These are phyloP conservation scores for Aspergillus leporis DNA, from an alignment of 495 filamentous ascomycete genomes.

Conservation along the genomic window DNA sequence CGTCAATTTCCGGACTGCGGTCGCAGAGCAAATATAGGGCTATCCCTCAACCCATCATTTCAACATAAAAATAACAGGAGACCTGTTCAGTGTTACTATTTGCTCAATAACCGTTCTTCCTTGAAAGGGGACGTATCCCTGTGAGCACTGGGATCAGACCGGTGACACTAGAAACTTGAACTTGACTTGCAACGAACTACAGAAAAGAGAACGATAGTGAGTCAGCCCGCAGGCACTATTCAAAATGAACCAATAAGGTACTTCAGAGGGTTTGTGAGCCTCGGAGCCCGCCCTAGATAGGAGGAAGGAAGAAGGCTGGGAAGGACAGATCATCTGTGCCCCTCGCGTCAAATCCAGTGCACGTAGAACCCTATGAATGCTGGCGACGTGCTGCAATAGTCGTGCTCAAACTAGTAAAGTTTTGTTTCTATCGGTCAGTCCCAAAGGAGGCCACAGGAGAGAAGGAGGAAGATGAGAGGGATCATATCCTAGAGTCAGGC, in stretches of 20 bases:
- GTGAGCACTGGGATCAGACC: background rate
- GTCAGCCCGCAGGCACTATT: background rate
- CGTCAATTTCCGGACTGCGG: background rate
- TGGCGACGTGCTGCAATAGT: slow-evolving; percentile 1
- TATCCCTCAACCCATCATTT: background rate
- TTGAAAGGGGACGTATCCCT: background rate
- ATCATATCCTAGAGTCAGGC: slow-evolving; percentile 7
- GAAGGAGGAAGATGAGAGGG: slow-evolving; percentile 15
- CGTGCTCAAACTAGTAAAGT: slow-evolving; percentile 9
- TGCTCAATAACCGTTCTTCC: background rate
- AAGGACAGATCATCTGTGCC: slow-evolving; percentile 24
- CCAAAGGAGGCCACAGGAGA: slow-evolving; percentile 4
- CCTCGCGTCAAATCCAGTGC: slow-evolving; percentile 20
- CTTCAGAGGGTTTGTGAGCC: background rate
- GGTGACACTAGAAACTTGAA: background rate
- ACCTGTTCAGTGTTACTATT: background rate
- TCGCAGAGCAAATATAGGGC: background rate
- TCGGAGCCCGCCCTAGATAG: slow-evolving; percentile 1
- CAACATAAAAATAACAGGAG: background rate
- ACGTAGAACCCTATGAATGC: slow-evolving; percentile 13
- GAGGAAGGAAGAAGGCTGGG: slow-evolving; percentile 1
- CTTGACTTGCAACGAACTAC: background rate
- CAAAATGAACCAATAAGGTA: background rate
- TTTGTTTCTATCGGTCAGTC: slow-evolving; percentile 19
- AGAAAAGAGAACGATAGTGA: background rate